These are phyloP conservation scores for Maudiozyma barnettii DNA, from an alignment of 805 yeast genomes.

Conservation along the genomic window DNA sequence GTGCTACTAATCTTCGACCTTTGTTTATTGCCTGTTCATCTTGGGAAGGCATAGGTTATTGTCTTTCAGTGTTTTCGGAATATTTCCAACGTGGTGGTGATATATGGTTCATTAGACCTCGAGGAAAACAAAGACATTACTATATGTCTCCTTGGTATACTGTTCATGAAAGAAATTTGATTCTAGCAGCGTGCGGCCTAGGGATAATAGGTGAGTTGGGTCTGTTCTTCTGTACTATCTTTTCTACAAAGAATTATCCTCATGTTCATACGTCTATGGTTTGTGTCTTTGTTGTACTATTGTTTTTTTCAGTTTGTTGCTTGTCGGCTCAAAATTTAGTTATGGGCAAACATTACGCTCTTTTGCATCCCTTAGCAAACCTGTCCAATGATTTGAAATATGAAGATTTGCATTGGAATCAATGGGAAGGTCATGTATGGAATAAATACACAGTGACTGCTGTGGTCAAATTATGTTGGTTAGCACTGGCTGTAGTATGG, in stretches of 20 bases:
- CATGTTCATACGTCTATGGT: slow-evolving; percentile 59
- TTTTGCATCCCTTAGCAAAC: slow-evolving; percentile 27
- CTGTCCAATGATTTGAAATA: slow-evolving; percentile 8
- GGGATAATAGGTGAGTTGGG: slow-evolving; percentile 62
- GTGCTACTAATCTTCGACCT: slow-evolving; percentile 80
- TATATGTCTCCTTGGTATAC: slow-evolving; percentile 34
- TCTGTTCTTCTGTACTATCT: slow-evolving; percentile 61
- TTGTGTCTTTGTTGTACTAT: slow-evolving; percentile 57
- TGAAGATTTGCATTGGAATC: slow-evolving; percentile 21
- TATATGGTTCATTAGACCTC: slow-evolving; percentile 27
- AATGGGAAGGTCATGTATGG: slow-evolving; percentile 30
- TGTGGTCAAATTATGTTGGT: slow-evolving; percentile 53
- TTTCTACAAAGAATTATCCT: slow-evolving; percentile 52
- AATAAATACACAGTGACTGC: slow-evolving; percentile 42
- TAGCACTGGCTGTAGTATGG: slow-evolving; percentile 50
- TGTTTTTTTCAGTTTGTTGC: slow-evolving; percentile 44
- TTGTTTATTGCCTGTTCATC: slow-evolving; percentile 72
- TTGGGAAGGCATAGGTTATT: slow-evolving; percentile 66
- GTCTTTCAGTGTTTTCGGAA: slow-evolving; percentile 54
- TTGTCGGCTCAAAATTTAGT: slow-evolving; percentile 37
- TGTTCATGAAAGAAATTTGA: slow-evolving; percentile 31
- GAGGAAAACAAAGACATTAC: slow-evolving; percentile 9
- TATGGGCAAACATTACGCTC: slow-evolving; percentile 38
- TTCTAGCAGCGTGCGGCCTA: slow-evolving; percentile 33
- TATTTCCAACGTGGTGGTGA: slow-evolving; percentile 46